Base-by-base conservation (phyloP, 257 asterid genomes). In the Ocimum tenuiflorum region DNA sequence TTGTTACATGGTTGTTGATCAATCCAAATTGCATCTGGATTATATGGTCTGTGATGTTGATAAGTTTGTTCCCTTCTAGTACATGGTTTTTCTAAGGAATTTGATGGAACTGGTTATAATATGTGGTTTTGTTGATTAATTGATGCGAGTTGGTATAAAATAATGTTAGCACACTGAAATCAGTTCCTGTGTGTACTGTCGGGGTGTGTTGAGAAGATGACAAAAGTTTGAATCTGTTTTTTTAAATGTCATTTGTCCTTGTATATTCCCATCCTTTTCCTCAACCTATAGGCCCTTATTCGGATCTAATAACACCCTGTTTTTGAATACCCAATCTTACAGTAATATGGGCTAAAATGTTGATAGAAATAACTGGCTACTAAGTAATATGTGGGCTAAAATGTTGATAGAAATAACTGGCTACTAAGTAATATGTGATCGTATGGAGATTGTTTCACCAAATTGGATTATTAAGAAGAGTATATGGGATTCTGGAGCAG, bases 171-270 rank as follows among this genome's bases (percentile, higher is more conserved):
- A 46, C 20, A 18, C 27, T 68, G 43, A 29, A 45, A 58, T 47
- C 60, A 7, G 13, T 38, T 14, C 52, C 14, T 38, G 17, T 3
- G 4, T 20, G 45, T n/a, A 33, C 6, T 54, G 35, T 33, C 15
- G 42, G 22, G 36, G 55, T 7, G 23, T 1, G 11, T 39, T 14
- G 29, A 48, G 69, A 57, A 36, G 22, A 60, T 58, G 77, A 49
- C 68, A 58, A 65, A 41, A 24, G 22, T 45, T 29, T 2, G 70
- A 71, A 62, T 69, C 52, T n/a, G 61, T 12, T 39, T 6, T 23
- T 38, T 24, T n/a, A 14, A 48, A 22, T 47, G 52, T 7, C 3
- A 33, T 27, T 29, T 48, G 62, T 69, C 27, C 5, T 66, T 42
- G 7, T 45, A 45, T 31, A 23, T 66, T 51, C 41, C 36, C 65